A percentile compares a stretch with the other conserved stretches of the same genome.
Conservation (phyloP, 306 rosid genomes). For the Medicago arabica region DNA sequence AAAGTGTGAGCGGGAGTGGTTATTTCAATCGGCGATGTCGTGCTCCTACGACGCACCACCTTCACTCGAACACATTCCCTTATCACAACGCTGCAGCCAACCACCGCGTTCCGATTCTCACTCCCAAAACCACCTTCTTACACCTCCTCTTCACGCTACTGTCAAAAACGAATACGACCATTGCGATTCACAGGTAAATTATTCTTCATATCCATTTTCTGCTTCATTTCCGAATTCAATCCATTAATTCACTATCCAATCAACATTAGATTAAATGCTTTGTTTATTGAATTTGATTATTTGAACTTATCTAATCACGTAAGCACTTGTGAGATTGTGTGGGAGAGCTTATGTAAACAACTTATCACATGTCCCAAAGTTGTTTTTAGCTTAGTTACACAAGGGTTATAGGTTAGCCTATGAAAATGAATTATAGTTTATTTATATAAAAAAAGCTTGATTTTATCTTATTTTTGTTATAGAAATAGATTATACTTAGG, state of each 20-base stretch:
- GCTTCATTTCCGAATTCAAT: not conserved
- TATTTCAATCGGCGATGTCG: conserved; percentile 31
- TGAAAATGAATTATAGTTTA: not conserved
- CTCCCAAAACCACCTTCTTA: conserved; percentile 33
- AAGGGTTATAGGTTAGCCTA: no score
- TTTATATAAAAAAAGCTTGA: not conserved
- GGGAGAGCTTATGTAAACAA: no score
- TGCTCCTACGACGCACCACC: conserved; percentile 20
- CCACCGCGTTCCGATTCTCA: conserved; percentile 28
- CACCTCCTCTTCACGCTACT: conserved; percentile 19
- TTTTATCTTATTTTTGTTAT: not conserved
- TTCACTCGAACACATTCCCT: conserved; percentile 53
- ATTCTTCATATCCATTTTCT: not conserved
- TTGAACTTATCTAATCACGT: not conserved
- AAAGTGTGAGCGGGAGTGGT: no score
- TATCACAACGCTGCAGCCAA: conserved; percentile 45
- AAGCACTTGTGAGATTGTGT: no score
- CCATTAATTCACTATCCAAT: not conserved
- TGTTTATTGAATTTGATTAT: not conserved
- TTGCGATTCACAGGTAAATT: conserved; percentile 48
- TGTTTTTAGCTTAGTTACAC: not conserved
- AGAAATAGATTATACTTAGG: not conserved
- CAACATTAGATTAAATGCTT: no score
- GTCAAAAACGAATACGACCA: conserved; percentile 40
- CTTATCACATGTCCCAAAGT: not conserved